Evolutionary conservation across 106 monocot genomes (phyloP).

Genomic region (Xerophyta viscosa): DNA sequence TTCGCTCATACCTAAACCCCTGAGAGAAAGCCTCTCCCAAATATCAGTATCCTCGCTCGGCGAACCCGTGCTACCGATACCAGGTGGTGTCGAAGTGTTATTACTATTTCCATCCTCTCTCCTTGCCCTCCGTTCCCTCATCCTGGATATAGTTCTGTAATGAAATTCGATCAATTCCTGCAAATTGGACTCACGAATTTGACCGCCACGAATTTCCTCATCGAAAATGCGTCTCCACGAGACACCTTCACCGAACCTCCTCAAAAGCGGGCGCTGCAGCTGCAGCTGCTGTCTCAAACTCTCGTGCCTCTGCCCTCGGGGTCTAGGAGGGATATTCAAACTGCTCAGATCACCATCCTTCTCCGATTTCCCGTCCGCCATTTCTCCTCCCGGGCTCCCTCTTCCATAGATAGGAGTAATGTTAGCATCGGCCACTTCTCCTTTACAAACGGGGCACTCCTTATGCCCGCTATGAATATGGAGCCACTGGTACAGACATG

Average conservation of each 20-base stretch:
- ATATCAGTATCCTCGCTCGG: conserved; percentile 27
- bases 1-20: conserved; percentile 20
- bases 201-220: conserved; percentile 31
- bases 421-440: conserved; percentile 60
- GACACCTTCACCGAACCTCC: conserved; percentile 7
- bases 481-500: conserved; percentile 87
- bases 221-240: conserved; percentile 30
- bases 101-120: conserved; percentile 24
- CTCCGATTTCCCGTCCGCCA: not conserved
- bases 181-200: conserved; percentile 25
- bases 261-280: conserved; percentile 5
- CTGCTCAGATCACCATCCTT: conserved; percentile 1
- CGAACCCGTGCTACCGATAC: conserved; percentile 12
- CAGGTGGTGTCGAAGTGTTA: conserved; percentile 10
- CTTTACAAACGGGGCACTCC: conserved; percentile 92
- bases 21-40: conserved; percentile 26
- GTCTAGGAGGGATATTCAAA: conserved; percentile 19
- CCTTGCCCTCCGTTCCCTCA: conserved; percentile 39
- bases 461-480: conserved; percentile 54
- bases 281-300: conserved; percentile 19
- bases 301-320: conserved; percentile 15
- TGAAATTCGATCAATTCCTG: conserved; percentile 37
- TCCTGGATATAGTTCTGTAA: conserved; percentile 28
- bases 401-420: conserved; percentile 76
- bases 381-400: conserved; percentile 12